A percentile compares a stretch with the other conserved stretches of the same genome.
Conservation (phyloP, 129 eudicot genomes). For the Pittosporum tobira region DNA sequence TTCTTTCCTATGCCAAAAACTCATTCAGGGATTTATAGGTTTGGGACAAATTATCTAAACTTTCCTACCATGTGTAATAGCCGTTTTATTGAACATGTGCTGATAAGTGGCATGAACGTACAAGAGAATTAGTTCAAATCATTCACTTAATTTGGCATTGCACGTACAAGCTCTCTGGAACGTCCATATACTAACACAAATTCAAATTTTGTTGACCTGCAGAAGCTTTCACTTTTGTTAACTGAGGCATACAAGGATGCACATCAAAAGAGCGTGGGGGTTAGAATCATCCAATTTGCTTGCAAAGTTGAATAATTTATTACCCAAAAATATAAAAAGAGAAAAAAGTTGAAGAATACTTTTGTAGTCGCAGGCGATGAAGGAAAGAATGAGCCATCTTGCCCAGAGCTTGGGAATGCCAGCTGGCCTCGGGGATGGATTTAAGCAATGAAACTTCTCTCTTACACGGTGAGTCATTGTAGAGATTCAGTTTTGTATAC, state of each 20-base stretch:
- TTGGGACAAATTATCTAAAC: too few species aligned
- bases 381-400: slow-evolving; percentile 89
- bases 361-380: slow-evolving; percentile 96
- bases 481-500: slow-evolving; percentile 41
- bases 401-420: slow-evolving; percentile 97
- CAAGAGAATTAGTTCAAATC: too few species aligned
- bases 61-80: background rate
- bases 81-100: too few species aligned
- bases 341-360: too few species aligned
- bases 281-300: slow-evolving; percentile 8
- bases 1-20: too few species aligned
- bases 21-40: too few species aligned
- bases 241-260: slow-evolving; percentile 91
- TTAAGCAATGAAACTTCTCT: slow-evolving; percentile 36
- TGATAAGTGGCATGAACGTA: too few species aligned
- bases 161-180: background rate
- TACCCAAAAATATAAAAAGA: too few species aligned
- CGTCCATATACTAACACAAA: background rate
- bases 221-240: slow-evolving; percentile 74
- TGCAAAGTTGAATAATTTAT: background rate
- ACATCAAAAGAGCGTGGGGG: slow-evolving; percentile 79
- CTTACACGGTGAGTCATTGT: slow-evolving; percentile 11
- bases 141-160: too few species aligned
- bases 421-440: slow-evolving; percentile 60
- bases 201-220: slow-evolving; percentile 13